These are phyloP conservation scores for Agrocybe chaxingu DNA, from an alignment of 768 basidiomycete genomes.

Conservation along the genomic window DNA sequence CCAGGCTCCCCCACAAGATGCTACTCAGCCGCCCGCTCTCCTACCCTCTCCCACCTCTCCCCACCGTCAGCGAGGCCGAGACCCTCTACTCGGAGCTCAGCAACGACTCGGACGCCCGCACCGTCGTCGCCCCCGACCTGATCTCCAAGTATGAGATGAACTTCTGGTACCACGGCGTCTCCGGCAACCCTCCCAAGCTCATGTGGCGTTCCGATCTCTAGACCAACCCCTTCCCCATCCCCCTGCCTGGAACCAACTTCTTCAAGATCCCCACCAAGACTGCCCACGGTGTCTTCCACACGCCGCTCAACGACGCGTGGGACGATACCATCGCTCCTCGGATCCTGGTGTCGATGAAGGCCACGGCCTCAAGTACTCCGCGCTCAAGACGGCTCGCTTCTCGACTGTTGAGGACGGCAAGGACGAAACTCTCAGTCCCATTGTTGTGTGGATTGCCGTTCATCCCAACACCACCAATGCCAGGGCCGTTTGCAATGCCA, in stretches of 20 bases:
- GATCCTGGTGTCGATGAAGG: slow-evolving; percentile 24
- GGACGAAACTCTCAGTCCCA: slow-evolving; percentile 19
- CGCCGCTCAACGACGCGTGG: slow-evolving; percentile 33
- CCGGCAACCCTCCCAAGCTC: slow-evolving; percentile 31
- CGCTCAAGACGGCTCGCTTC: slow-evolving; percentile 4
- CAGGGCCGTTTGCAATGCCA: slow-evolving; percentile 25
- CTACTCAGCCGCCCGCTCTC: slow-evolving; percentile 2
- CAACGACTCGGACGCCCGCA: slow-evolving; percentile 15
- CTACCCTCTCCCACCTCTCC: slow-evolving; percentile 9
- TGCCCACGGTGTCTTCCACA: slow-evolving; percentile 27
- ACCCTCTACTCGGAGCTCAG: slow-evolving; percentile 13
- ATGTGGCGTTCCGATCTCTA: slow-evolving; percentile 30
- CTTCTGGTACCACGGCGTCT: slow-evolving; percentile 31
- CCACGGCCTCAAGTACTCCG: slow-evolving; percentile 2
- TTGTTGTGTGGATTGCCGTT: slow-evolving; percentile 36
- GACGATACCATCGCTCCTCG: slow-evolving; percentile 24
- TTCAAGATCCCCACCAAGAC: slow-evolving; percentile 26
- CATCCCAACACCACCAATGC: slow-evolving; percentile 29
- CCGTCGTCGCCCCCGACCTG: slow-evolving; percentile 21
- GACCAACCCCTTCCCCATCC: slow-evolving; percentile 25
- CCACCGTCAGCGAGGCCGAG: slow-evolving; percentile 9
- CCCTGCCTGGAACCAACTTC: slow-evolving; percentile 8
- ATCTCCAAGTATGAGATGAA: slow-evolving; percentile 27
- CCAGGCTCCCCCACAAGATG: background rate
- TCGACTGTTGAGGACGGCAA: slow-evolving; percentile 5